Percentiles rank a stretch among this genome's conserved stretches.
These are phyloP conservation scores for Alternaria atra DNA, from an alignment of 2,329 filamentous ascomycete genomes.

Conservation along the genomic window DNA sequence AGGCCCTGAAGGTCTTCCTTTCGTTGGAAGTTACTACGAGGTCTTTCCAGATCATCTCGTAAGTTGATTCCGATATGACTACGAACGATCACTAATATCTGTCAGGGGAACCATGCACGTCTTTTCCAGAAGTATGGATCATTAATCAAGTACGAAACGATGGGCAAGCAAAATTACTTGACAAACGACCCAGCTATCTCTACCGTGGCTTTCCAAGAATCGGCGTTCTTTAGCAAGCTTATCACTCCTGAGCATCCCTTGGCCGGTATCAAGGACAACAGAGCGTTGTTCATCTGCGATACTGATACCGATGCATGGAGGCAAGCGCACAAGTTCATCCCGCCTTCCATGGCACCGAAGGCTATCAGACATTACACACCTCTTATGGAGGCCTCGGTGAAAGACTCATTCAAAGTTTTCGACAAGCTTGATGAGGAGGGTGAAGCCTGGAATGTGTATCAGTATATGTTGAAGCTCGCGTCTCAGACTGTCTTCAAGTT, in stretches of 20 bases:
- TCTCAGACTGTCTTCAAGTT: slow-evolving; percentile 21
- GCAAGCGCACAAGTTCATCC: slow-evolving; percentile 23
- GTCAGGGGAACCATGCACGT: slow-evolving; percentile 22
- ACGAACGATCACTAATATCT: background rate
- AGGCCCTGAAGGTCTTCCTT: slow-evolving; percentile 21
- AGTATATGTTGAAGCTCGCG: slow-evolving; percentile 27
- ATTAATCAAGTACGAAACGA: slow-evolving; percentile 19
- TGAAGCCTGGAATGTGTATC: slow-evolving; percentile 25
- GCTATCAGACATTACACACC: slow-evolving; percentile 25
- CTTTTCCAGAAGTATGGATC: slow-evolving; percentile 23
- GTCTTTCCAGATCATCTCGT: slow-evolving; percentile 27
- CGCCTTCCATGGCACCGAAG: slow-evolving; percentile 21
- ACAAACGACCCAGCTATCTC: slow-evolving; percentile 25
- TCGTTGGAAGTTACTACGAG: slow-evolving; percentile 26
- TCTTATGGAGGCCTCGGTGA: slow-evolving; percentile 17
- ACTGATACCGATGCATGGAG: slow-evolving; percentile 22
- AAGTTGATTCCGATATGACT: background rate
- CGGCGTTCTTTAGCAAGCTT: slow-evolving; percentile 22
- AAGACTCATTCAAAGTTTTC: slow-evolving; percentile 27
- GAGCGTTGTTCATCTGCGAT: slow-evolving; percentile 19
- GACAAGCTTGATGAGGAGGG: slow-evolving; percentile 23
- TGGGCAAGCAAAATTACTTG: slow-evolving; percentile 19
- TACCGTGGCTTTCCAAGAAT: slow-evolving; percentile 19
- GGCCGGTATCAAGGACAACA: slow-evolving; percentile 19
- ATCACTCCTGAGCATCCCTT: slow-evolving; percentile 20